phyloP scores from a whole-genome alignment of 2,329 filamentous ascomycete species.

The Epichloe bromicola region DNA sequence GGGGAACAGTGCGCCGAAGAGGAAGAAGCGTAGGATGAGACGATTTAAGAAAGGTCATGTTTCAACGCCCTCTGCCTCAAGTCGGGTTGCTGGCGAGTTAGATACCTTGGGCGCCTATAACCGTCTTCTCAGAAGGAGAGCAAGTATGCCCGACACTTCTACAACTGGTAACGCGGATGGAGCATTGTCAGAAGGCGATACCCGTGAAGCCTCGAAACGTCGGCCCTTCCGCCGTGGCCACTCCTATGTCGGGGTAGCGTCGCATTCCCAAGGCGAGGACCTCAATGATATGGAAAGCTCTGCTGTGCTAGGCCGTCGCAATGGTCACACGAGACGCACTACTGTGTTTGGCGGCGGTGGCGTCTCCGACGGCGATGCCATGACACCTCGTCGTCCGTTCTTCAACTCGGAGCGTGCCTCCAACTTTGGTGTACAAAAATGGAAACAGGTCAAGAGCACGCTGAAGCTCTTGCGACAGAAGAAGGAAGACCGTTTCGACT shows the following conservation, averaged over 20 bases:
- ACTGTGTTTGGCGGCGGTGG: conserved; percentile 55
- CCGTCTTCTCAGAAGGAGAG: conserved; percentile 46
- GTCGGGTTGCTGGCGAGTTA: conserved; percentile 28
- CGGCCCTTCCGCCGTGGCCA: conserved; percentile 41
- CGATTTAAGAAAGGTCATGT: conserved; percentile 39
- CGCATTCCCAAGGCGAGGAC: conserved; percentile 32
- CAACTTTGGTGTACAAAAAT: conserved; percentile 68
- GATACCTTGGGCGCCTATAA: conserved; percentile 28
- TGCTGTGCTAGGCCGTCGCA: conserved; percentile 34
- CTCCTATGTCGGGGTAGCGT: conserved; percentile 41
- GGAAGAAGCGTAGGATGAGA: conserved; percentile 50
- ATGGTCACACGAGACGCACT: conserved; percentile 51
- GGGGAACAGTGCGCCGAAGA: conserved; percentile 27
- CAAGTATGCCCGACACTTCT: conserved; percentile 49
- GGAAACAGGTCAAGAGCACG: conserved; percentile 86
- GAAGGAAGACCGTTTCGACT: conserved; percentile 81
- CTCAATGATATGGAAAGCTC: conserved; percentile 39
- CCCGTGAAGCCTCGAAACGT: conserved; percentile 45
- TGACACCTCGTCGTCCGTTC: conserved; percentile 42
- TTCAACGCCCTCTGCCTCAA: conserved; percentile 55
- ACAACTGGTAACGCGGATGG: conserved; percentile 36
- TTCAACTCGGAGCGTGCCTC: conserved; percentile 55
- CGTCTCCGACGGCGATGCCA: conserved; percentile 48
- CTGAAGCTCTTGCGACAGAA: conserved; percentile 66
- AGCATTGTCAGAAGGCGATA: conserved; percentile 64